phyloP scores from a whole-genome alignment of 176 grass and related monocot species.

The Urochloa ruziziensis region DNA sequence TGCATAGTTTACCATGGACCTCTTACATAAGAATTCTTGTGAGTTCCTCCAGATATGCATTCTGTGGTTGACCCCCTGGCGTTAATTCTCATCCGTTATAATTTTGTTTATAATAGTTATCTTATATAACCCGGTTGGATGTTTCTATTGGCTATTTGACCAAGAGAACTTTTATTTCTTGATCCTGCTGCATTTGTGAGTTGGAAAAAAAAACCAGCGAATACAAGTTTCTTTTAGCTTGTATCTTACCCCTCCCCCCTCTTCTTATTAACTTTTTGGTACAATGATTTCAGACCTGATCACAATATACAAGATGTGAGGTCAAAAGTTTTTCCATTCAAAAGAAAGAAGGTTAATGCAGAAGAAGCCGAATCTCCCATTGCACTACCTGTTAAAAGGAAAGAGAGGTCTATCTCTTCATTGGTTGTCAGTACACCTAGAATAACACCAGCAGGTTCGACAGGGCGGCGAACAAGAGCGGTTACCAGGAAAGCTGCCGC shows the following conservation, averaged over 20 bases:
- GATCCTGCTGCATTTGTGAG: conserved; percentile 12
- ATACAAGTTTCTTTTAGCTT: background rate
- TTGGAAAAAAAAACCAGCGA: background rate
- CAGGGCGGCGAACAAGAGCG: conserved; percentile 66
- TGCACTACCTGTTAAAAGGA: conserved; percentile 52
- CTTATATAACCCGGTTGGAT: background rate
- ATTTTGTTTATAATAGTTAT: conserved; percentile 20
- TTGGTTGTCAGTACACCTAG: conserved; percentile 72
- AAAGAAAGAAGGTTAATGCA: conserved; percentile 65
- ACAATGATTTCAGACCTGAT: conserved; percentile 59
- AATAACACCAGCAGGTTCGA: conserved; percentile 50
- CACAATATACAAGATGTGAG: conserved; percentile 86
- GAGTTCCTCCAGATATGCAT: background rate
- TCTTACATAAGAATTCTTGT: conserved; percentile 14
- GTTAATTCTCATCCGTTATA: conserved; percentile 14
- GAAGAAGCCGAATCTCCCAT: conserved; percentile 51
- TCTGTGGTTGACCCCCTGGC: background rate
- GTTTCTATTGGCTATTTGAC: conserved; percentile 2
- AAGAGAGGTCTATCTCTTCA: conserved; percentile 73
- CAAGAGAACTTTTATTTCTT: background rate
- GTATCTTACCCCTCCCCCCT: background rate
- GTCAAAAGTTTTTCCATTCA: conserved; percentile 71
- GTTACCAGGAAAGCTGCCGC: conserved; percentile 57
- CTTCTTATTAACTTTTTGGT: conserved; percentile 17
- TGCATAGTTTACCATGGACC: conserved; percentile 4